Conservation (phyloP, 768 basidiomycete genomes). For the Podaxis rugospora region DNA sequence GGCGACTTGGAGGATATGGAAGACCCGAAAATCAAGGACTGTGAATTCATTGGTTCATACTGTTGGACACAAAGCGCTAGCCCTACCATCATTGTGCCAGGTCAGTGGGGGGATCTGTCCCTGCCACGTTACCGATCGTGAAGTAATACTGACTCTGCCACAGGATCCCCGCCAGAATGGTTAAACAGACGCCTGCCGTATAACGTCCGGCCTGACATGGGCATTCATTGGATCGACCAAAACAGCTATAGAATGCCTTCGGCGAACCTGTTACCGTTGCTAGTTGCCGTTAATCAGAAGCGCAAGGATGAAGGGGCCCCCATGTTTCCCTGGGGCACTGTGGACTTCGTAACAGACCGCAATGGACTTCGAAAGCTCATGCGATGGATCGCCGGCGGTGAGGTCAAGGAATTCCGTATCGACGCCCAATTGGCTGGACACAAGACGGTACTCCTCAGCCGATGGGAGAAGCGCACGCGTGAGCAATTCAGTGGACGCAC, state of each 20-base stretch:
- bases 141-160: not conserved
- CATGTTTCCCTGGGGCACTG: slow-evolving; percentile 36
- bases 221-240: slow-evolving; percentile 49
- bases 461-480: slow-evolving; percentile 44
- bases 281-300: slow-evolving; percentile 51
- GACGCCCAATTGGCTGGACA: slow-evolving; percentile 60
- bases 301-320: slow-evolving; percentile 25
- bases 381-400: slow-evolving; percentile 44
- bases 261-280: slow-evolving; percentile 44
- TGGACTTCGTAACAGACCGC: slow-evolving; percentile 58
- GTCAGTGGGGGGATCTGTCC: slow-evolving; percentile 13
- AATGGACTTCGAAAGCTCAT: slow-evolving; percentile 62
- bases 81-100: slow-evolving; percentile 55
- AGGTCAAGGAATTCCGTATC: slow-evolving; percentile 55
- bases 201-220: slow-evolving; percentile 50
- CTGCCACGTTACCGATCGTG: not conserved
- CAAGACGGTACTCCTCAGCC: slow-evolving; percentile 55
- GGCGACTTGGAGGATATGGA: slow-evolving; percentile 16
- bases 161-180: slow-evolving; percentile 64
- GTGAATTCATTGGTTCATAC: slow-evolving; percentile 46
- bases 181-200: slow-evolving; percentile 42
- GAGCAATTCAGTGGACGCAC: slow-evolving; percentile 33
- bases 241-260: slow-evolving; percentile 44
- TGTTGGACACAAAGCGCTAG: slow-evolving; percentile 42
- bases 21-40: slow-evolving; percentile 32